phyloP scores from a whole-genome alignment of 192 early-diverging fungal genomes.

The Podochytrium sp. region DNA sequence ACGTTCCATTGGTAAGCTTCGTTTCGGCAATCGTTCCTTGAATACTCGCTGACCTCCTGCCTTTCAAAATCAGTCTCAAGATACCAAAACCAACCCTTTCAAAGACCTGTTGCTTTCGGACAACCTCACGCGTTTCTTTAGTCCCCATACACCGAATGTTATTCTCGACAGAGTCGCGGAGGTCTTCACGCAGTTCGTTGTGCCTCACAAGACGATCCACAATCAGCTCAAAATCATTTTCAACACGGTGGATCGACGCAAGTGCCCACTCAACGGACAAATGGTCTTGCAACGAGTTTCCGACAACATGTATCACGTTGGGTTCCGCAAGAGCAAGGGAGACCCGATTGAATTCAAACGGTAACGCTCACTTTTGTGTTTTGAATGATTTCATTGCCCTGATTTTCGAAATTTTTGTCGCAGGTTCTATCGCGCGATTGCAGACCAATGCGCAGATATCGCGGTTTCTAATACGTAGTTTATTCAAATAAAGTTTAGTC shows the following conservation, averaged over 20 bases:
- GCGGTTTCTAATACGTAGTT: slow-evolving; percentile 1
- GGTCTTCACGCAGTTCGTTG: slow-evolving; percentile 43
- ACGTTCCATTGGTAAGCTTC: not conserved
- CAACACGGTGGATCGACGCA: slow-evolving; percentile 66
- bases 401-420: not conserved
- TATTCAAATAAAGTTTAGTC: not conserved
- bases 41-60: not conserved
- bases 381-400: not conserved
- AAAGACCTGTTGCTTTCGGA: slow-evolving; percentile 46
- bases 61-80: slow-evolving; percentile 26
- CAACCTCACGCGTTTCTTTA: slow-evolving; percentile 49
- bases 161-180: slow-evolving; percentile 30
- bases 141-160: not conserved
- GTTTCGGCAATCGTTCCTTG: not conserved
- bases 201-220: slow-evolving; percentile 42
- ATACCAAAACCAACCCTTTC: slow-evolving; percentile 26
- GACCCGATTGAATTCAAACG: slow-evolving; percentile 64
- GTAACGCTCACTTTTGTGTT: slow-evolving; percentile 14
- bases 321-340: slow-evolving; percentile 67
- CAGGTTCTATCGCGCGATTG: slow-evolving; percentile 27
- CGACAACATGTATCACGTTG: slow-evolving; percentile 50
- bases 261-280: slow-evolving; percentile 67
- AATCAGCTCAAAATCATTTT: slow-evolving; percentile 49
- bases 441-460: slow-evolving; percentile 17
- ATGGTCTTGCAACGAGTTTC: slow-evolving; percentile 56